Evolutionary conservation across 2,329 filamentous ascomycete genomes (phyloP).

Genomic region (Pyrenochaeta sp.): DNA sequence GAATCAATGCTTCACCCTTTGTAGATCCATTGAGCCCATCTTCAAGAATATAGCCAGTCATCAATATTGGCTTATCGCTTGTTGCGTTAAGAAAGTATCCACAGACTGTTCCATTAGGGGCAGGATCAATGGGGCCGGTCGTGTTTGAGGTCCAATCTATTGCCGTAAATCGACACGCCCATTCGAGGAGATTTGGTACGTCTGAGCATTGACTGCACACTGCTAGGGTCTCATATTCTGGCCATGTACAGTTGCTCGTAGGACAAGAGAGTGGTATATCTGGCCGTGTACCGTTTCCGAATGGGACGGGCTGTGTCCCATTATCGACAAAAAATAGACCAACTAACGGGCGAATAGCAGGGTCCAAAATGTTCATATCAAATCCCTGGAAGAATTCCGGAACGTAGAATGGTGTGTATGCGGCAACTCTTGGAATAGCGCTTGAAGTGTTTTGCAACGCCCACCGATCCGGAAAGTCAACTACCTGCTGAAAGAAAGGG

Average conservation of each 20-base stretch:
- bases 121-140: not conserved
- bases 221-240: slow-evolving; percentile 30
- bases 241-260: slow-evolving; percentile 40
- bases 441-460: slow-evolving; percentile 11
- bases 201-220: slow-evolving; percentile 35
- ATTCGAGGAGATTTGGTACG: slow-evolving; percentile 7
- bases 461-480: slow-evolving; percentile 33
- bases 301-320: slow-evolving; percentile 22
- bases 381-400: not conserved
- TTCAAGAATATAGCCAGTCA: slow-evolving; percentile 26
- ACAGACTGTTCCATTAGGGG: slow-evolving; percentile 29
- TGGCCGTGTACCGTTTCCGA: slow-evolving; percentile 32
- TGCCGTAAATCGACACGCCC: slow-evolving; percentile 9
- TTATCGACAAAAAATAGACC: slow-evolving; percentile 23
- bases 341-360: slow-evolving; percentile 2
- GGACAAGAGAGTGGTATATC: slow-evolving; percentile 38
- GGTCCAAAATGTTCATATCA: not conserved
- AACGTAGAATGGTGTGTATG: slow-evolving; percentile 10
- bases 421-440: slow-evolving; percentile 12
- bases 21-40: not conserved
- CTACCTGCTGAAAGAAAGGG: slow-evolving; percentile 44
- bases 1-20: slow-evolving; percentile 18
- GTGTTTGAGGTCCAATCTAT: slow-evolving; percentile 26
- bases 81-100: slow-evolving; percentile 37
- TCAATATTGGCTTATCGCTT: slow-evolving; percentile 7